Evolutionary conservation across 2,329 filamentous ascomycete genomes (phyloP), one percentile per base, ranked within the genome.

Genomic region (Apiospora arundinis): DNA sequence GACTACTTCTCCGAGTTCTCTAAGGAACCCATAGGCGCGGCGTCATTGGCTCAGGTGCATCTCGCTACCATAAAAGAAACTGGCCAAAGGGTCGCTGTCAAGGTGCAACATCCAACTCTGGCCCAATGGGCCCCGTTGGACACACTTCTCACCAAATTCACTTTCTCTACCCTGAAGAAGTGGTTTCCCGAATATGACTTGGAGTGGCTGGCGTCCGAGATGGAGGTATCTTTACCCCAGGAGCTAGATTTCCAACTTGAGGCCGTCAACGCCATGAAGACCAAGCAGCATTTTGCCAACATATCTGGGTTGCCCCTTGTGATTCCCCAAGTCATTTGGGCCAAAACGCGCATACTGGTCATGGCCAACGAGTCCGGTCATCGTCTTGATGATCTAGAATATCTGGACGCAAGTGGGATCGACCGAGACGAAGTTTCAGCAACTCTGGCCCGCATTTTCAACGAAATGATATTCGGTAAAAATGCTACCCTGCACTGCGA

Each of bases 171-270:
- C 0, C 85, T 99, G 72, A 97, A 97, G 82, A 89, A 90, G 72
- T 98, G 95, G 86, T 99, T 99, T 79, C 97, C 97, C 2, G 95
- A 98, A 77, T 99, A 99, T 81, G 96, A 99, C 81, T 87, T 99
- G 40, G 95, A 97, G 78, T 99, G 96, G 96, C 85, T 99, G 12
- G 95, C 94, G 0, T 91, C 92, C 9, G 96, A 99, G 82, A 97
- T 99, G 92, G 94, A 98, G 72, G 83, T 91, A 25, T 98, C 95
- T 2, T 84, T 99, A 8, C 96, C 96, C 0, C 92, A 95, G 79
- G 96, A 99, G 82, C 86, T 99, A 69, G 93, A 99, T 80, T 99
- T 99, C 78, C 86, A 90, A 49, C 90, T 91, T 76, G 96, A 99
- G 80, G 96, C 93, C 5, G 83, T 91, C 69, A 99, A 99, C 81